Base-by-base conservation (phyloP, 768 basidiomycete species). In the Mycena polygramma region DNA sequence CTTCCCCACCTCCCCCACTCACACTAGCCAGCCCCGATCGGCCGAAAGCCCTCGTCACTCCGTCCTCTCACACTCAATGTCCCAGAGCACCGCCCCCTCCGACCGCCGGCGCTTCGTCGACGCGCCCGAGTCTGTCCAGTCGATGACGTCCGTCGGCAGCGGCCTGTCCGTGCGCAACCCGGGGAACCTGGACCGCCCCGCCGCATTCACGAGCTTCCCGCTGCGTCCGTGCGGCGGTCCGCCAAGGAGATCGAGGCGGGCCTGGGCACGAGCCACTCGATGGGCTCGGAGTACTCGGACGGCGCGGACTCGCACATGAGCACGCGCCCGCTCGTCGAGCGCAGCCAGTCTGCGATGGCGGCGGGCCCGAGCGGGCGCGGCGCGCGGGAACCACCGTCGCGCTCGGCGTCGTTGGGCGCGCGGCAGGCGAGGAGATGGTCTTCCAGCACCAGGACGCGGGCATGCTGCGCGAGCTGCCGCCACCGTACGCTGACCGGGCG, bases 381-480 rank as follows among this genome's bases (percentile, higher is more conserved):
- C 19, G 30, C 24, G n/a, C n/a, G n/a, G n/a, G n/a, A n/a, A n/a
- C n/a, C n/a, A 7, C 71, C 70, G 17, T 37, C 49, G 30, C 68
- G 75, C 48, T 70, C 71, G 8, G 67, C 69, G 63, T 74, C 73
- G 19, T 15, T 71, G 39, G 66, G 71, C 41, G 51, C 65, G 30
- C 53, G n/a, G 39, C 39, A 24, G 52, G n/a, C 3, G 46, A 59
- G 17, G 80, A 80, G 57, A 76, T 81, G 57, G 76, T 82, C 68
- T 77, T 79, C 53, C 82, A 83, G 69, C 81, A 83, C 59, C 75
- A 77, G 35, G 82, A 83, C 63, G 80, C 79, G 43, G 79, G 80
- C 36, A 66, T 77, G 22, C 75, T 82, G 19, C 79, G 78, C 57
- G 81, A 82, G 73, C 74, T 82, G 10, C 82, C 82, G 15, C 82